Conservation (phyloP, 805 yeast genomes). For the Metschnikowia arizonensis region DNA sequence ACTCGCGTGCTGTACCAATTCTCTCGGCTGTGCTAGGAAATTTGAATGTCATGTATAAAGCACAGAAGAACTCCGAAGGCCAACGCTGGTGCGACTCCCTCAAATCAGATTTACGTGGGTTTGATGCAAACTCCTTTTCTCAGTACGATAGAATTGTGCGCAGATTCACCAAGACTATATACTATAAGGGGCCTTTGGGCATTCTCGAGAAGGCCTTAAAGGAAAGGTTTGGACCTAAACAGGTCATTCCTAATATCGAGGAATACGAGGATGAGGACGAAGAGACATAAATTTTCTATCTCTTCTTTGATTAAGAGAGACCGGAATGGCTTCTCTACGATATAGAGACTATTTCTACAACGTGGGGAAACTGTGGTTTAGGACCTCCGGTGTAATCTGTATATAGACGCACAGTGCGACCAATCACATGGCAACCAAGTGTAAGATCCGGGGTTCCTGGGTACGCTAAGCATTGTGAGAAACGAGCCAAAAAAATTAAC, state of each 20-base stretch:
- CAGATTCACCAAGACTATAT: slow-evolving; percentile 36
- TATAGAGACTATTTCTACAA: too few relatives aligned
- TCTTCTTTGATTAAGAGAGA: too few relatives aligned
- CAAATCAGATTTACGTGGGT: slow-evolving; percentile 21
- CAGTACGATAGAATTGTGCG: slow-evolving; percentile 36
- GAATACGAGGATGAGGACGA: slow-evolving; percentile 41
- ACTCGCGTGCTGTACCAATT: slow-evolving; percentile 27
- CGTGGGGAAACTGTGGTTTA: slow-evolving; percentile 1
- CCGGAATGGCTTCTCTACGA: too few relatives aligned
- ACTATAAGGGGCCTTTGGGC: slow-evolving; percentile 41
- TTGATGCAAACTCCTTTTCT: slow-evolving; percentile 22
- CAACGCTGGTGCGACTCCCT: slow-evolving; percentile 28
- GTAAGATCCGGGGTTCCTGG: slow-evolving; percentile 20
- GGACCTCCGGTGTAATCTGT: not conserved
- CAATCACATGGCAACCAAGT: slow-evolving; percentile 17
- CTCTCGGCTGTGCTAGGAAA: slow-evolving; percentile 30
- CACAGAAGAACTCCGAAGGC: slow-evolving; percentile 22
- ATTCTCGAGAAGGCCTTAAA: slow-evolving; percentile 36
- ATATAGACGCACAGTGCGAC: slow-evolving; percentile 7
- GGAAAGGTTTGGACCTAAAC: slow-evolving; percentile 37
- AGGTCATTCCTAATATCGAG: slow-evolving; percentile 34
- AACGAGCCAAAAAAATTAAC: slow-evolving; percentile 5
- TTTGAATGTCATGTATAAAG: slow-evolving; percentile 30
- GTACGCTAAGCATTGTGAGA: slow-evolving; percentile 2
- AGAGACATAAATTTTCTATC: slow-evolving; percentile 17